Conservation (phyloP, 1,139 yeast species). For the Taiozyma sp. region DNA sequence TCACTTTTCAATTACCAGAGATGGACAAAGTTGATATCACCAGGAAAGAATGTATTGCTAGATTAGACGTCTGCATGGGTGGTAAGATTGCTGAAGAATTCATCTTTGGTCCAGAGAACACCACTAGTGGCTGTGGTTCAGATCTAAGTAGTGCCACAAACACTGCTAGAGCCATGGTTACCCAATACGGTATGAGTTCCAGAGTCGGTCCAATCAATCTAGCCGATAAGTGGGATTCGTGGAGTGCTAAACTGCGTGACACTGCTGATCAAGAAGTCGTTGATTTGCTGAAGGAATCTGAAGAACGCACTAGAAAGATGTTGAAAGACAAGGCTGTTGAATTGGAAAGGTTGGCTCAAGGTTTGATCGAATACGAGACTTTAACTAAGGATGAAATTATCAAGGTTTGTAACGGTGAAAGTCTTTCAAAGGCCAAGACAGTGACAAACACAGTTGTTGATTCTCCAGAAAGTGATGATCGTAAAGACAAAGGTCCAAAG, state of each 20-base stretch:
- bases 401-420: conserved; percentile 73
- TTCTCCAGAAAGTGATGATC: conserved; percentile 35
- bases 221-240: conserved; percentile 85
- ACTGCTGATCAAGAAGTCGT: conserved; percentile 92
- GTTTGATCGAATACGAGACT: conserved; percentile 92
- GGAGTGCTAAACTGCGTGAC: conserved; percentile 87
- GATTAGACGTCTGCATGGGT: conserved; percentile 97
- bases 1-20: conserved; percentile 95
- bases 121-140: conserved; percentile 91
- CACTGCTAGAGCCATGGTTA: conserved; percentile 96
- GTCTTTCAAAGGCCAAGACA: conserved; percentile 58
- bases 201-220: conserved; percentile 88
- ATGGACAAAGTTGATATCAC: conserved; percentile 97
- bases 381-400: conserved; percentile 89
- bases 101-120: conserved; percentile 85
- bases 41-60: conserved; percentile 80
- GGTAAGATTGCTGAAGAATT: conserved; percentile 97
- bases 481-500: conserved; percentile 21
- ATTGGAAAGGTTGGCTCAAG: conserved; percentile 84
- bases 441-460: conserved; percentile 77
- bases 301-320: conserved; percentile 68
- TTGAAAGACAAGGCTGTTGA: conserved; percentile 61
- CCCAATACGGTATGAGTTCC: conserved; percentile 94
- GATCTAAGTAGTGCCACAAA: conserved; percentile 87
- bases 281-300: conserved; percentile 65